Percentiles rank a stretch among this genome's conserved stretches.
These are phyloP conservation scores for Neospora caninum DNA, from an alignment of 169 alveolate genomes.

Conservation along the genomic window DNA sequence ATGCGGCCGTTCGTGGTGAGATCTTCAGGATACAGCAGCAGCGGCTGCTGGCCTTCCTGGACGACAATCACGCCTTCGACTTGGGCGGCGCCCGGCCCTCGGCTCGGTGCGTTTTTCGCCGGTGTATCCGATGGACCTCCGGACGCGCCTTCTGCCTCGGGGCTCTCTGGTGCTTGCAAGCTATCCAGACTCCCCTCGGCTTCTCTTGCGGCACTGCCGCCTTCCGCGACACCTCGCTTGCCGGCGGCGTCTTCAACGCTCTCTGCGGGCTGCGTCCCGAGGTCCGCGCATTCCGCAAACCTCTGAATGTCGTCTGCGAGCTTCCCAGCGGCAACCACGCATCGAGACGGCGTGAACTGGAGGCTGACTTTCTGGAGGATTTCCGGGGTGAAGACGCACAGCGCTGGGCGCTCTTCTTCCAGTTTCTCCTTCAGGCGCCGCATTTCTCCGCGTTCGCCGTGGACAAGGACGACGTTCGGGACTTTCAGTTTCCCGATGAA, in stretches of 20 bases:
- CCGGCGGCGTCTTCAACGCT: no score
- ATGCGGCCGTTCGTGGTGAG: background rate
- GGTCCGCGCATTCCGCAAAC: background rate
- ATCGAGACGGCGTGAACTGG: background rate
- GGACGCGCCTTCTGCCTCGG: no score
- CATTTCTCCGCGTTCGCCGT: conserved; percentile 66
- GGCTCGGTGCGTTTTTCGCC: background rate
- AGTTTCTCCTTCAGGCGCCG: conserved; percentile 45
- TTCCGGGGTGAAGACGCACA: conserved; percentile 67
- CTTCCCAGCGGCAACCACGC: conserved; percentile 7
- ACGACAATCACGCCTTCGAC: conserved; percentile 24
- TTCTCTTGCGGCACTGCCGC: no score
- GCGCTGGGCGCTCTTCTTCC: conserved; percentile 42
- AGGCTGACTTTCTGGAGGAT: conserved; percentile 59
- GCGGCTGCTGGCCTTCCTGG: conserved; percentile 39
- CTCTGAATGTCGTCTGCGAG: background rate
- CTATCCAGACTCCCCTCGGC: no score
- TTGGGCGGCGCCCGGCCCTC: background rate
- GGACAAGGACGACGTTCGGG: conserved; percentile 67
- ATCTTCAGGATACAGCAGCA: conserved; percentile 35
- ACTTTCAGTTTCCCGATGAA: conserved; percentile 42
- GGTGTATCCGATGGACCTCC: no score
- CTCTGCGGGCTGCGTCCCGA: no score
- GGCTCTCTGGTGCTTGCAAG: no score
- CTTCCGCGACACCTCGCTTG: no score